Conservation (phyloP, 2,329 filamentous ascomycete species). For the Epichloe baconii region DNA sequence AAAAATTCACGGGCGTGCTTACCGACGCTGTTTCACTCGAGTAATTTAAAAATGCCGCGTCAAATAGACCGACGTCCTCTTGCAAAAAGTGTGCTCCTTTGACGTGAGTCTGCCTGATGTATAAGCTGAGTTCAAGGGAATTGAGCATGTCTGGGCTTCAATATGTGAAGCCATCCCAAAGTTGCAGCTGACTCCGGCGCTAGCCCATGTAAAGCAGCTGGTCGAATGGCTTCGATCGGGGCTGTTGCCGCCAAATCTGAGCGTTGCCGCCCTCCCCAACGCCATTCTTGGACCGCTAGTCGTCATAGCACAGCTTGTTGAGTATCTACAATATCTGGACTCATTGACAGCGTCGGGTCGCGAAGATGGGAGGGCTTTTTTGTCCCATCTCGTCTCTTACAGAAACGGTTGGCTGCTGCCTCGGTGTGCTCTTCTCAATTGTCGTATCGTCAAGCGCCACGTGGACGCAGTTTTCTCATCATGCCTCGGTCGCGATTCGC, state of each 20-base stretch:
- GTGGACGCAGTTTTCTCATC: neutral
- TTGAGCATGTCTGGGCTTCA: neutral
- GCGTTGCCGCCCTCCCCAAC: neutral
- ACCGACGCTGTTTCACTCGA: no score
- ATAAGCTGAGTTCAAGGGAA: neutral
- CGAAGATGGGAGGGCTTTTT: neutral
- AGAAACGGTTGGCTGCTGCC: neutral
- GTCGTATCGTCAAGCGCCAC: neutral
- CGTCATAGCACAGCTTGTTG: neutral
- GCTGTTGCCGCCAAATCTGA: neutral
- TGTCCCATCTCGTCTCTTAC: neutral
- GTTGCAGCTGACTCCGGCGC: neutral
- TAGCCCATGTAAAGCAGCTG: neutral
- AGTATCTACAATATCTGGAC: neutral
- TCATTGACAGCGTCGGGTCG: neutral
- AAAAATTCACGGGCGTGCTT: no score
- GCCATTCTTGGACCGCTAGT: neutral
- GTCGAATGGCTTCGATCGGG: neutral
- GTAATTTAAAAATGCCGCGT: no score
- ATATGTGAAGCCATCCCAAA: neutral
- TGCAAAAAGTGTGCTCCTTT: no score
- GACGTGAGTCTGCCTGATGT: no score
- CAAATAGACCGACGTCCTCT: no score
- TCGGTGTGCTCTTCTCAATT: neutral
- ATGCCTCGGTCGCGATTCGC: neutral